Conservation (phyloP, 306 rosid genomes). For the Vigna angularis region DNA sequence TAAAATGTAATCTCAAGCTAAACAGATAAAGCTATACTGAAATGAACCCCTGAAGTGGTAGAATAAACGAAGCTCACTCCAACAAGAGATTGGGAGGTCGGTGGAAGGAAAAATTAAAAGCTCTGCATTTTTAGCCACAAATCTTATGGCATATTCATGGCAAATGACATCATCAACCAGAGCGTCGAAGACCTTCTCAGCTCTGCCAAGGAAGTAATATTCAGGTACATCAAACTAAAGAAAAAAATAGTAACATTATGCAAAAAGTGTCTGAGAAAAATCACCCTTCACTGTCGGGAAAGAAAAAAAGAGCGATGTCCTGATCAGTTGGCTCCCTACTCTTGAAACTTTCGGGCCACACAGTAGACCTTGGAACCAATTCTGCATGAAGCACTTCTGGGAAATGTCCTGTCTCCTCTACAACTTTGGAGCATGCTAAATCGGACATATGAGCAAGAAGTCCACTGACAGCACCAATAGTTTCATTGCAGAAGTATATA, state of each 20-base stretch:
- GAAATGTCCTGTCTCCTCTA: constrained; percentile 53
- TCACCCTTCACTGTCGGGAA: constrained; percentile 70
- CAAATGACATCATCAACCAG: constrained; percentile 58
- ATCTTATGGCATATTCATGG: constrained; percentile 61
- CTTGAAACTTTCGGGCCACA: constrained; percentile 81
- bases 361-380: constrained; percentile 48
- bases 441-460: constrained; percentile 72
- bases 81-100: constrained; percentile 50
- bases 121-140: constrained; percentile 60
- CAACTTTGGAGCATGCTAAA: constrained; percentile 68
- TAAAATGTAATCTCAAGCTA: constrained; percentile 1
- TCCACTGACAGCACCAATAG: constrained; percentile 42
- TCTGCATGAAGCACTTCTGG: constrained; percentile 58
- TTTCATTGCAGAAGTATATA: constrained; percentile 48
- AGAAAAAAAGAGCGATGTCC: constrained; percentile 77
- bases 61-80: constrained; percentile 62
- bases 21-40: constrained; percentile 31
- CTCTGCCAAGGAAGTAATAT: constrained; percentile 41
- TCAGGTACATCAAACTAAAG: constrained; percentile 11
- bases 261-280: constrained; percentile 16
- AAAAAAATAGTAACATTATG: constrained; percentile 2
- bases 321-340: constrained; percentile 55
- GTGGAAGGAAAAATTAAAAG: constrained; percentile 75
- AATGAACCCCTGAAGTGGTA: constrained; percentile 1
- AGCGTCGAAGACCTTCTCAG: constrained; percentile 55